phyloP scores from a whole-genome alignment of 2,329 filamentous ascomycete genomes.

The Trichoderma koningiopsis region DNA sequence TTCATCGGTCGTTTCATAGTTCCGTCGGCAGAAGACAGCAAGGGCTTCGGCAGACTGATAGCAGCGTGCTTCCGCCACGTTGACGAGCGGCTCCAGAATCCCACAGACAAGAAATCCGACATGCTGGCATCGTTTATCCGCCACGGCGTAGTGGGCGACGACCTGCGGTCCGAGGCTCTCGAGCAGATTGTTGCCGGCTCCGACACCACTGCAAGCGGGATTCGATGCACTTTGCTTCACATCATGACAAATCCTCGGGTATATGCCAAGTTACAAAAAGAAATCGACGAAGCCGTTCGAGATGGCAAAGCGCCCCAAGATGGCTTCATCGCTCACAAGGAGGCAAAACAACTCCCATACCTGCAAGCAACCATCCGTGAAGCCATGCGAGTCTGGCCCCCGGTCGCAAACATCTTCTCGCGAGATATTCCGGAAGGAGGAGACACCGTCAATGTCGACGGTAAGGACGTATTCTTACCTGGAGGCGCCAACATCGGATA shows the following conservation, averaged over 20 bases:
- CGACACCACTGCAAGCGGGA: slow-evolving; percentile 48
- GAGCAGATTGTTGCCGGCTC: slow-evolving; percentile 51
- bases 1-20: slow-evolving; percentile 34
- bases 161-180: slow-evolving; percentile 38
- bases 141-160: slow-evolving; percentile 40
- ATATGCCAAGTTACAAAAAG: slow-evolving; percentile 49
- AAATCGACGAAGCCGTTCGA: slow-evolving; percentile 52
- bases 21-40: slow-evolving; percentile 35
- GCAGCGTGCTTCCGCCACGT: slow-evolving; percentile 34
- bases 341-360: slow-evolving; percentile 45
- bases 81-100: slow-evolving; percentile 27
- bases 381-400: slow-evolving; percentile 37
- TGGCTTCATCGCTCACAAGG: slow-evolving; percentile 42
- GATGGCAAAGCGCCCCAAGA: slow-evolving; percentile 41
- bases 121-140: slow-evolving; percentile 48
- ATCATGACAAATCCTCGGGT: slow-evolving; percentile 53
- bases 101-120: slow-evolving; percentile 37
- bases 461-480: slow-evolving; percentile 44
- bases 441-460: slow-evolving; percentile 35
- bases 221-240: slow-evolving; percentile 53
- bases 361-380: slow-evolving; percentile 52
- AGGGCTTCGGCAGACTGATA: slow-evolving; percentile 42
- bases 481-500: slow-evolving; percentile 38
- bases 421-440: slow-evolving; percentile 32
- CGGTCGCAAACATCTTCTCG: slow-evolving; percentile 34